Conservation (phyloP, 257 asterid species). For the Jacaranda mimosifolia region DNA sequence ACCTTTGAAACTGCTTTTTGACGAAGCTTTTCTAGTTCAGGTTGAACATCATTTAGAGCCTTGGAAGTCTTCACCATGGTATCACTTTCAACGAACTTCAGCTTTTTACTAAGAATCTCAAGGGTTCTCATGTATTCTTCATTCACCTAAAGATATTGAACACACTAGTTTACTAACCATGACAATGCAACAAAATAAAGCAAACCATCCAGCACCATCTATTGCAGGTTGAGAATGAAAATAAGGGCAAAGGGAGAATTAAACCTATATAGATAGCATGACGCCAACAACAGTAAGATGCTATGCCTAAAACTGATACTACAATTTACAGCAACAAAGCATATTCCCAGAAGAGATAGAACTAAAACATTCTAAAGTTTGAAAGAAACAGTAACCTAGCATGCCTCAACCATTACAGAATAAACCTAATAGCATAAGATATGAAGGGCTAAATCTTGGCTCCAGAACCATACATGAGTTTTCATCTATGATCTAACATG, state of each 20-base stretch:
- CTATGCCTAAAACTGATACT: conserved; percentile 27
- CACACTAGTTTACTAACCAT: conserved; percentile 35
- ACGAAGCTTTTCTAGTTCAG: conserved; percentile 93
- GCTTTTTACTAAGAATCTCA: conserved; percentile 87
- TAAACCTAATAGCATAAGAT: conserved; percentile 15
- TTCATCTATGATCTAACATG: neutral
- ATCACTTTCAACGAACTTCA: conserved; percentile 83
- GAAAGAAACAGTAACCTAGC: conserved; percentile 22
- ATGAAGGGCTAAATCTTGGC: conserved; percentile 17
- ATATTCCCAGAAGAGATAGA: conserved; percentile 23
- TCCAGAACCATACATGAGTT: conserved; percentile 17
- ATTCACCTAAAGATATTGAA: conserved; percentile 68
- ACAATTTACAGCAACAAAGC: conserved; percentile 14
- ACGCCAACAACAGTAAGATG: conserved; percentile 26
- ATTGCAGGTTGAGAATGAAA: conserved; percentile 38
- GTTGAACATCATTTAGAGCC: conserved; percentile 91
- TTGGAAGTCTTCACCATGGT: conserved; percentile 83
- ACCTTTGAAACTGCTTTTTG: conserved; percentile 99
- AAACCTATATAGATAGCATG: conserved; percentile 20
- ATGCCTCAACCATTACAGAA: conserved; percentile 26
- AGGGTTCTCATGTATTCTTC: conserved; percentile 93
- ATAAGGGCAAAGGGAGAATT: conserved; percentile 25
- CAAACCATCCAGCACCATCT: conserved; percentile 32
- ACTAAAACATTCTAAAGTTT: conserved; percentile 14
- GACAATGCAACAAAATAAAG: conserved; percentile 20